Conservation (phyloP, 2,329 filamentous ascomycete genomes). For the Aaosphaeria arxii region DNA sequence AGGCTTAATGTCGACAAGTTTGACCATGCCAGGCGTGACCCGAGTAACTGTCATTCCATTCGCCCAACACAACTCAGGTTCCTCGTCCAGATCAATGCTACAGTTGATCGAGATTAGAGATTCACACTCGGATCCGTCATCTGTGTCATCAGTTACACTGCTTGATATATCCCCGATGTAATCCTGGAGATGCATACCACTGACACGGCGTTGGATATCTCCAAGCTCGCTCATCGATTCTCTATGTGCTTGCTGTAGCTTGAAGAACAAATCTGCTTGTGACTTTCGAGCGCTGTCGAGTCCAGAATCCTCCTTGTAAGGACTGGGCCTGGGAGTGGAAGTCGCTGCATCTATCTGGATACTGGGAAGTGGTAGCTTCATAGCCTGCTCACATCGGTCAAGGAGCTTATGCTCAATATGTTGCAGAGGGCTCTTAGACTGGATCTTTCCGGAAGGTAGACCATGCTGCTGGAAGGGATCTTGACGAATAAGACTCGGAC, state of each 20-base stretch:
- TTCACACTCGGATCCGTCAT: not conserved
- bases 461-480: no score
- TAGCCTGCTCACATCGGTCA: no score
- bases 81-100: not conserved
- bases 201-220: not conserved
- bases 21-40: conserved; percentile 2
- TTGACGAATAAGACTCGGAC: no score
- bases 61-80: not conserved
- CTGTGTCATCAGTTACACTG: not conserved
- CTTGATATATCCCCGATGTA: not conserved
- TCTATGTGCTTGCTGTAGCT: not conserved
- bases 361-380: no score
- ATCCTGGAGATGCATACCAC: not conserved
- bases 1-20: conserved; percentile 1
- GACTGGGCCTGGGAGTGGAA: no score
- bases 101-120: not conserved
- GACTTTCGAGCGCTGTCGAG: no score
- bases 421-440: not conserved
- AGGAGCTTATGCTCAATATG: not conserved
- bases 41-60: not conserved
- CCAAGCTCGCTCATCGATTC: not conserved
- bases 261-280: not conserved
- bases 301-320: no score
- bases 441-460: no score
- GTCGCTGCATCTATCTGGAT: no score